Percentiles rank a stretch among this genome's conserved stretches.
These are phyloP conservation scores for Ambrosiella xylebori DNA, from an alignment of 2,329 filamentous ascomycete genomes.

Conservation along the genomic window DNA sequence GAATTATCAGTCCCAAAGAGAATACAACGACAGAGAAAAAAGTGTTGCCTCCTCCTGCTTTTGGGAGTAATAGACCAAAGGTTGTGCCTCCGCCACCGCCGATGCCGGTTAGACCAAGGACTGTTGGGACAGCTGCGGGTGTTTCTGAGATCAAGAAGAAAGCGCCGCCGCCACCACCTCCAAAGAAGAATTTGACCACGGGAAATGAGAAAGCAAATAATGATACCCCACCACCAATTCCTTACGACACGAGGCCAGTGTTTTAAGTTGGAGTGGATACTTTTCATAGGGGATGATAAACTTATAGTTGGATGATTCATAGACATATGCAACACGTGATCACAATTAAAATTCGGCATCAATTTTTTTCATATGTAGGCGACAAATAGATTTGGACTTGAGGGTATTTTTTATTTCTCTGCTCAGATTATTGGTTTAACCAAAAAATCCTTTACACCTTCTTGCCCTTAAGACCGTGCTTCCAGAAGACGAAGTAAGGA, in stretches of 20 bases:
- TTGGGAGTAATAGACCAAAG: background rate
- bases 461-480: constrained; percentile 73
- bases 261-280: background rate
- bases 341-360: background rate
- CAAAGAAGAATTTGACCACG: constrained; percentile 25
- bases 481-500: constrained; percentile 82
- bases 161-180: constrained; percentile 34
- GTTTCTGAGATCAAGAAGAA: constrained; percentile 27
- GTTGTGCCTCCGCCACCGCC: background rate
- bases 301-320: background rate
- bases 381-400: no score
- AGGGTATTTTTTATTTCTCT: constrained; percentile 1
- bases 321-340: background rate
- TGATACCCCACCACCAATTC: constrained; percentile 32
- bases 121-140: background rate
- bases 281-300: no score
- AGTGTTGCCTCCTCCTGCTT: background rate
- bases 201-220: constrained; percentile 9
- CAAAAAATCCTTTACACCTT: constrained; percentile 56
- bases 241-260: constrained; percentile 32
- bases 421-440: background rate
- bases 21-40: background rate
- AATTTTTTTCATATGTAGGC: no score
- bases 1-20: background rate
- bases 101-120: background rate